These are phyloP conservation scores for Smallanthus sonchifolius DNA, from an alignment of 129 eudicot species.

Conservation along the genomic window DNA sequence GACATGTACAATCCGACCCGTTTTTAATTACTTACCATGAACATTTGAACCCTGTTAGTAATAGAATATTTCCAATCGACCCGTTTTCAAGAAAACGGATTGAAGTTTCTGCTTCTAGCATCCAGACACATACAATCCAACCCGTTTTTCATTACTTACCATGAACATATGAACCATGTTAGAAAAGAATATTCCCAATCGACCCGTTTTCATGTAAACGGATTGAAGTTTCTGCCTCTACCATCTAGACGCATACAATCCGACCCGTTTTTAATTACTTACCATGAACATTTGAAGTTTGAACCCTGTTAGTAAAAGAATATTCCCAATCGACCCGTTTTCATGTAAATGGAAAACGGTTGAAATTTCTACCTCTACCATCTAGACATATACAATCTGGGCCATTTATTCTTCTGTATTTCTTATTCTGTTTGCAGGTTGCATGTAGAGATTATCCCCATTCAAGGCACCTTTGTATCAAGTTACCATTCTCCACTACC, in stretches of 20 bases:
- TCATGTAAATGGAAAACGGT: not conserved
- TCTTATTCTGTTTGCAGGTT: conserved; percentile 21
- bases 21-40: no score
- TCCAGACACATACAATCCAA: no score
- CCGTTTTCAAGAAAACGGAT: not conserved
- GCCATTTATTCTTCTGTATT: not conserved
- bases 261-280: no score
- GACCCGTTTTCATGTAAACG: not conserved
- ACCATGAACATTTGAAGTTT: not conserved
- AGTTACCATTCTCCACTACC: conserved; percentile 31
- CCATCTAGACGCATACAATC: no score
- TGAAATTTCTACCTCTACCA: not conserved
- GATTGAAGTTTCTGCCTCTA: not conserved
- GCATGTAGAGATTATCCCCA: conserved; percentile 47
- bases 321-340: not conserved
- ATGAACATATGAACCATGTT: not conserved
- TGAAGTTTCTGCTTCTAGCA: not conserved
- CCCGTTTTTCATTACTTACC: no score
- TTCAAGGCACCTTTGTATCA: conserved; percentile 41
- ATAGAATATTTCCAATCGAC: not conserved
- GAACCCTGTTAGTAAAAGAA: not conserved
- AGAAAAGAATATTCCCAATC: not conserved
- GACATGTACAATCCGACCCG: no score
- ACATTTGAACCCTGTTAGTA: not conserved
- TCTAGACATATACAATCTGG: not conserved